Evolutionary conservation across 139 green algal species (phyloP).

Genomic region (Raphidocelis subcapitata): DNA sequence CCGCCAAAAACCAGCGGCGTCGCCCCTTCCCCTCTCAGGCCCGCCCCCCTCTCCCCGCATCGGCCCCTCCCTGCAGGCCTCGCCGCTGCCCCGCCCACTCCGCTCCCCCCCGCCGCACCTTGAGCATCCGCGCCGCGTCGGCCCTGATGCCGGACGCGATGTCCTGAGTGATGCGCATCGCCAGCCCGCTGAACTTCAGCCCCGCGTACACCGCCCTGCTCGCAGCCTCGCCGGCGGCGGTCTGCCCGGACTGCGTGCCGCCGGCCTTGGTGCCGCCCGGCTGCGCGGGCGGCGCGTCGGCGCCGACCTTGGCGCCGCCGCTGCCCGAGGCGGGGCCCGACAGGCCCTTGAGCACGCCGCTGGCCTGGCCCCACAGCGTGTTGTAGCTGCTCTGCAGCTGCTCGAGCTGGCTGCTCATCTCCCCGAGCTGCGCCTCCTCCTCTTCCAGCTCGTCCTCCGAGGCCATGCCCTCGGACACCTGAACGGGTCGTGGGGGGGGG

Average conservation of each 20-base stretch:
- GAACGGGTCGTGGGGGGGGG: too few species aligned
- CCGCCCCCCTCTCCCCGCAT: background rate
- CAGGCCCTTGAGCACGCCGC: background rate
- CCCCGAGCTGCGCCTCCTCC: constrained; percentile 2
- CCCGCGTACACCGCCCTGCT: constrained; percentile 18
- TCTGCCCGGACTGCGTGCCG: too few species aligned
- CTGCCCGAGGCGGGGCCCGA: background rate
- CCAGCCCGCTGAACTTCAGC: constrained; percentile 28
- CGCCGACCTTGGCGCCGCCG: background rate
- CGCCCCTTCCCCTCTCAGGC: background rate
- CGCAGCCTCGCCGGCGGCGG: background rate
- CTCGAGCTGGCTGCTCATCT: constrained; percentile 8
- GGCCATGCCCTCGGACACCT: background rate
- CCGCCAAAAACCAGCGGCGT: too few species aligned
- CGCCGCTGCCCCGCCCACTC: background rate
- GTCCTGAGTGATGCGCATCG: constrained; percentile 12
- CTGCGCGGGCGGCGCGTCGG: too few species aligned
- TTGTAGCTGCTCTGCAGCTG: constrained; percentile 20
- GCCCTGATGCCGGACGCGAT: constrained; percentile 11
- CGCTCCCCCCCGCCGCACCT: constrained; percentile 4
- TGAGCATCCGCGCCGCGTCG: constrained; percentile 17
- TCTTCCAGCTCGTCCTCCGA: background rate
- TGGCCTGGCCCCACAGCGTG: background rate
- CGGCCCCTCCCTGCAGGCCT: background rate
- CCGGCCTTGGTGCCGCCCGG: too few species aligned